Evolutionary conservation across 2,329 filamentous ascomycete genomes (phyloP).

Genomic region (Tothia fuscella): DNA sequence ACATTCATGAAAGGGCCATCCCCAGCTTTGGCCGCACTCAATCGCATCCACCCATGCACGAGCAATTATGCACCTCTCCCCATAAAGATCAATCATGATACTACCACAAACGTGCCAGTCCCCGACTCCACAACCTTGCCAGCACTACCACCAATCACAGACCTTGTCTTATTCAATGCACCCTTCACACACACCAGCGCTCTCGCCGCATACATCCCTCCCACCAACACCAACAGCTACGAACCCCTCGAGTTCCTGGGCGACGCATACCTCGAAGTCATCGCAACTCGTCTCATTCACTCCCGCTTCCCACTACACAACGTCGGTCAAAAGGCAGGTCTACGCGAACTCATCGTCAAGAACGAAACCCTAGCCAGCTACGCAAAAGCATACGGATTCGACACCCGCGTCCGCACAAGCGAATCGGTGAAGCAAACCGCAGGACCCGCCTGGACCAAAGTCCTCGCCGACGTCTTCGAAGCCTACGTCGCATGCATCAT

Average conservation of each 20-base stretch:
- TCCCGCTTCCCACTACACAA: slow-evolving; percentile 53
- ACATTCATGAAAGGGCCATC: slow-evolving; percentile 7
- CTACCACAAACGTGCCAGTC: background rate
- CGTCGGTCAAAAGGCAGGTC: slow-evolving; percentile 58
- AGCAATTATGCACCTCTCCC: slow-evolving; percentile 2
- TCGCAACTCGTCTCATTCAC: slow-evolving; percentile 64
- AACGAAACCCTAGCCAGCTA: slow-evolving; percentile 67
- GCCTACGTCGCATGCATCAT: slow-evolving; percentile 76
- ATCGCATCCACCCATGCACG: background rate
- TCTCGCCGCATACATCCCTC: slow-evolving; percentile 6
- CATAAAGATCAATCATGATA: background rate
- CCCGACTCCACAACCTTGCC: slow-evolving; percentile 5
- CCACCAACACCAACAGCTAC: slow-evolving; percentile 35
- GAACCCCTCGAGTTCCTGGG: slow-evolving; percentile 82
- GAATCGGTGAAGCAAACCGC: slow-evolving; percentile 18
- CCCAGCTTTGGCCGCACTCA: slow-evolving; percentile 6
- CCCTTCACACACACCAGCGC: slow-evolving; percentile 11
- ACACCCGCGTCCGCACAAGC: slow-evolving; percentile 44
- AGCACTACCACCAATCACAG: slow-evolving; percentile 8
- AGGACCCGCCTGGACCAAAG: slow-evolving; percentile 44
- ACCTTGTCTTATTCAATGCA: slow-evolving; percentile 6
- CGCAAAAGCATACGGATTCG: slow-evolving; percentile 57
- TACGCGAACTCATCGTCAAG: slow-evolving; percentile 68
- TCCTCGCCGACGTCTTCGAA: slow-evolving; percentile 79
- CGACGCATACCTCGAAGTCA: slow-evolving; percentile 71